Conservation (phyloP, 106 monocot species). For the Narthecium ossifragum region DNA sequence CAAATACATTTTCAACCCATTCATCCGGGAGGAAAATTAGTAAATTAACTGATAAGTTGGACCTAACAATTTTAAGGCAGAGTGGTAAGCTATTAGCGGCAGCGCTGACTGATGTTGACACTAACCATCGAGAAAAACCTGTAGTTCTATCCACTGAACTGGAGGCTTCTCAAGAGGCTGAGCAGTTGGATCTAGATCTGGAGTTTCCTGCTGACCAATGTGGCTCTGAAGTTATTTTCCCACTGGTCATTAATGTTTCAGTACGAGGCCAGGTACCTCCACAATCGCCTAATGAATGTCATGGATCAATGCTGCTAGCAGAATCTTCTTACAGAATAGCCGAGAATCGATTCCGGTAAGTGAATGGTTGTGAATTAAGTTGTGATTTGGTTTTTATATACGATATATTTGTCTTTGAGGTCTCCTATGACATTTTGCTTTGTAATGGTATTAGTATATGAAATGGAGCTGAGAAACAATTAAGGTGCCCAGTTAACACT, state of each 20-base stretch:
- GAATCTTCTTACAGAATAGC: slow-evolving; percentile 32
- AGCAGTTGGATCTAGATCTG: slow-evolving; percentile 49
- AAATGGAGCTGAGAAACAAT: too few species aligned
- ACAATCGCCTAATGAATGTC: slow-evolving; percentile 5
- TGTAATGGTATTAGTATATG: too few species aligned
- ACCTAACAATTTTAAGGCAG: slow-evolving; percentile 16
- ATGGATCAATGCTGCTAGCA: slow-evolving; percentile 8
- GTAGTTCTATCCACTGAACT: slow-evolving; percentile 3
- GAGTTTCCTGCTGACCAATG: slow-evolving; percentile 34
- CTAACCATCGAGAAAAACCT: slow-evolving; percentile 18
- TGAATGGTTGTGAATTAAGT: too few species aligned
- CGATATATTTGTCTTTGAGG: too few species aligned
- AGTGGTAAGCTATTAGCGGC: slow-evolving; percentile 41
- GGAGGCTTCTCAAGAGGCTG: slow-evolving; percentile 11
- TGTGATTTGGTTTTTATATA: too few species aligned
- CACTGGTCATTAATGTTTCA: slow-evolving; percentile 35
- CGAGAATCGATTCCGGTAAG: slow-evolving; percentile 62
- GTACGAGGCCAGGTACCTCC: slow-evolving; percentile 16
- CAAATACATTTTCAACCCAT: slow-evolving; percentile 9
- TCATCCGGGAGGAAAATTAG: slow-evolving; percentile 14
- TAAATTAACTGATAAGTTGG: slow-evolving; percentile 23
- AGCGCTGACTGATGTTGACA: slow-evolving; percentile 29
- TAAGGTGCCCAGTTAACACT: too few species aligned
- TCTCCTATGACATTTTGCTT: too few species aligned
- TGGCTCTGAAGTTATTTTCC: slow-evolving; percentile 25